These are phyloP conservation scores for Bocquillonia castaneifolia DNA, from an alignment of 441 rosid species.

Conservation along the genomic window DNA sequence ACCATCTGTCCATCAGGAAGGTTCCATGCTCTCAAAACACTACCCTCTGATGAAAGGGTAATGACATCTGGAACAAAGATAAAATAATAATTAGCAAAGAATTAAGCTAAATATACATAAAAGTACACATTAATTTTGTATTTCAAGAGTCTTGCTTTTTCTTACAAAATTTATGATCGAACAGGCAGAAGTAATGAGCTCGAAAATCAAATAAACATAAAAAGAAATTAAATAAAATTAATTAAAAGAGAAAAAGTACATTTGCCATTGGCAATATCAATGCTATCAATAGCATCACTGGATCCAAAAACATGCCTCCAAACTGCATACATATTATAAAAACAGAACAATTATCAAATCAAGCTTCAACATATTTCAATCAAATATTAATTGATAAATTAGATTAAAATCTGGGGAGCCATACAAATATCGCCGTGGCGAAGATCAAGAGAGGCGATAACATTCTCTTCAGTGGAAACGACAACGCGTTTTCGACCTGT, in stretches of 20 bases:
- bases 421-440: slow-evolving; percentile 90
- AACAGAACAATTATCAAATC: background rate
- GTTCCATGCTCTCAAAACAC: slow-evolving; percentile 89
- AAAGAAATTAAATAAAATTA: background rate
- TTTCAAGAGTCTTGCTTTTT: no score
- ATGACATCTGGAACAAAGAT: slow-evolving; percentile 55
- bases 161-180: no score
- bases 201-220: background rate
- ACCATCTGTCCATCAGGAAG: slow-evolving; percentile 99
- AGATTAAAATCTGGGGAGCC: slow-evolving; percentile 14
- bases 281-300: slow-evolving; percentile 63
- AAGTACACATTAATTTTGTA: no score
- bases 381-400: background rate
- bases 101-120: background rate
- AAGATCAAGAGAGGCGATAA: slow-evolving; percentile 91
- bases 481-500: slow-evolving; percentile 93
- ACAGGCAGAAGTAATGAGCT: no score
- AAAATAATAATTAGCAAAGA: slow-evolving; percentile 9
- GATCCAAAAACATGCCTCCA: slow-evolving; percentile 90
- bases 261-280: slow-evolving; percentile 82
- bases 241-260: slow-evolving; percentile 36
- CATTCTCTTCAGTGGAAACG: slow-evolving; percentile 92
- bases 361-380: no score
- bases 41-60: slow-evolving; percentile 80
- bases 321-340: slow-evolving; percentile 64